Evolutionary conservation across 2,329 filamentous ascomycete species (phyloP), one percentile per base, ranked within the genome.

Genomic region (Diplocarpon rosae): DNA sequence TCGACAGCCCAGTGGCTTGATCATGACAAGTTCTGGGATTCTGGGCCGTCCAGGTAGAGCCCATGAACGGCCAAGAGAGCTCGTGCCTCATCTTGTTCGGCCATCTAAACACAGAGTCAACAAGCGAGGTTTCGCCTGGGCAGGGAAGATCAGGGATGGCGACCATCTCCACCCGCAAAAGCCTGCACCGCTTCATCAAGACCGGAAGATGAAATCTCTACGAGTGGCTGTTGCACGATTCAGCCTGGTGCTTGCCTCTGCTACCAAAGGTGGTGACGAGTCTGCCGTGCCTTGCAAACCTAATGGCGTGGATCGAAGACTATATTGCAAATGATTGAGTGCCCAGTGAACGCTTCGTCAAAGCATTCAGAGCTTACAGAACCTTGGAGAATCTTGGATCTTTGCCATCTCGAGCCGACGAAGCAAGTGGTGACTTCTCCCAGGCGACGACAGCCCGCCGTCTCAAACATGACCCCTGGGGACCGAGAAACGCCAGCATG

Each of bases 401-500:
- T n/a, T 17, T 16, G 10, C 30, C 48, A 45, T 43, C 39, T 37
- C 24, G 48, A 42, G 42, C 37, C 48, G 34, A 48, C 34, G 43
- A 47, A 29, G 38, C 20, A 24, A 24, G 7, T 24, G 30, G 36
- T 45, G 42, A 50, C 45, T 47, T 48, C 52, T 49, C 49, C 40
- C 53, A 35, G 47, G 54, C 49, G 51, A 46, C 51, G 51, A 52
- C 50, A 53, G 44, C 39, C 30, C 57, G 11, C n/a, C 11, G 5
- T 32, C 30, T 14, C 30, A 12, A n/a, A n/a, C n/a, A n/a, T n/a
- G n/a, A n/a, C 47, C 52, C 54, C 39, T 45, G 31, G 53, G 54
- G 45, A 46, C 46, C 47, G 51, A 54, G 53, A 59, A 60, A 59
- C 58, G 48, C 51, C 47, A 54, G 52, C 48, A 47, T 53, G 53